phyloP scores from a whole-genome alignment of 768 basidiomycete species.

The Rhodotorula sphaerocarpa region DNA sequence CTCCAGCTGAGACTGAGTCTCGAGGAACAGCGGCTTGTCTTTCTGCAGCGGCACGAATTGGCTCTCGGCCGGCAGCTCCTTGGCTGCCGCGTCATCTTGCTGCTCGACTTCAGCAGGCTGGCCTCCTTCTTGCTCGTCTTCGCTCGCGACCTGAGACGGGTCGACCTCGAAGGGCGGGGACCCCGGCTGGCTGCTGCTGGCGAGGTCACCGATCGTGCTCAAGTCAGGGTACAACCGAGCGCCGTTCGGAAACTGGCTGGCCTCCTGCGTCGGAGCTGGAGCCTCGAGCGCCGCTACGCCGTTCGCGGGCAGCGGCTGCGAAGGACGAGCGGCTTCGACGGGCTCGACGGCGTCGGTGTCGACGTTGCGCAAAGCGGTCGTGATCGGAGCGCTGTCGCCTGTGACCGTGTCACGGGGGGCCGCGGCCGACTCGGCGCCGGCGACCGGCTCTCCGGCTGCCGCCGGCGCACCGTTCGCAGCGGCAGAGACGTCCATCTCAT shows the following conservation, averaged over 20 bases:
- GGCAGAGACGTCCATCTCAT: background rate
- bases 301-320: background rate
- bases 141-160: constrained; percentile 3
- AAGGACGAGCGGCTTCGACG: background rate
- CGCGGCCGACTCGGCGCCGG: constrained; percentile 7
- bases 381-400: constrained; percentile 21
- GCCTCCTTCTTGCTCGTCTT: background rate
- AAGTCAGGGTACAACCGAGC: constrained; percentile 2
- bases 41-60: constrained; percentile 21
- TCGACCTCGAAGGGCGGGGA: constrained; percentile 10
- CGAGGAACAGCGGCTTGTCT: constrained; percentile 27
- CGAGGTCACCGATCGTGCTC: constrained; percentile 4
- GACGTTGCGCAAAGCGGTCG: constrained; percentile 5
- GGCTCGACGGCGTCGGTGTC: background rate
- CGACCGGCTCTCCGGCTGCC: constrained; percentile 5
- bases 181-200: background rate
- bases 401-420: background rate
- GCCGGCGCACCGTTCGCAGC: constrained; percentile 4
- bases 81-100: background rate
- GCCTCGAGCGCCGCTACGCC: constrained; percentile 3
- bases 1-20: background rate
- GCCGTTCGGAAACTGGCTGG: background rate
- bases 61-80: background rate
- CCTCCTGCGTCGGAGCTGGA: background rate
- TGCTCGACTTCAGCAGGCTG: background rate